Evolutionary conservation across 1,284 basidiomycete species (phyloP), one percentile per base, ranked within the genome.

Genomic region (Golubevia sp.): DNA sequence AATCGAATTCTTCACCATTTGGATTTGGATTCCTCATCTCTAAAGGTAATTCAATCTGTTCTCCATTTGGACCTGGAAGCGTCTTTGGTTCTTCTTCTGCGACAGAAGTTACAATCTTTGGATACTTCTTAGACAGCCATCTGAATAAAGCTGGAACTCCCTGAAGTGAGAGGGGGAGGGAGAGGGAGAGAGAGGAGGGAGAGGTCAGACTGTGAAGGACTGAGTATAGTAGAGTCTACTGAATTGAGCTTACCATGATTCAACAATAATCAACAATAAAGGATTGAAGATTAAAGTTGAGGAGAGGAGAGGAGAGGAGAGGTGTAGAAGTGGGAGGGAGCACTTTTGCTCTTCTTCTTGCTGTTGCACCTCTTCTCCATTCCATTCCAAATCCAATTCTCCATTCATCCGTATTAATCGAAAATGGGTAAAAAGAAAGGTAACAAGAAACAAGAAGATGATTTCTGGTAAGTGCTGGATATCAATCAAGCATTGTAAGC

Each of bases 1-100:
- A 94, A 86, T 99, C 97, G 71, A 96, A 94, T 86, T 99, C 97
- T 66, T 88, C 87, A 13, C 92, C 93, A 84, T 99, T 99, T n/a
- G 97, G 97, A 85, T 99, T 99, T 34, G 91, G 88, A 24, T 86
- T 84, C 49, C 90, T 88, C 72, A 93, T 96, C 84, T 95, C 91
- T 62, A 96, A 85, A 5, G 94, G 94, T 56, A 96, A 87, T 58
- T 89, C 87, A 64, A 92, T 86, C 21, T 88, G 86, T 50, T 88
- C 86, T 49, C 91, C 91, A 71, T 91, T 88, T 62, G 61, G 58
- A 49, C 70, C 74, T 18, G 76, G 69, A 6, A 74, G 68, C 3
- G 61, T 72, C 51, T 66, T 63, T 2, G 76, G 73, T 27, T 77
- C 72, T 54, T 82, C 76, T 73, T 82, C 80, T 54, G 70, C 66